Conservation (phyloP, 371 early-diverging fungal species). For the Mucor lusitanicus region DNA sequence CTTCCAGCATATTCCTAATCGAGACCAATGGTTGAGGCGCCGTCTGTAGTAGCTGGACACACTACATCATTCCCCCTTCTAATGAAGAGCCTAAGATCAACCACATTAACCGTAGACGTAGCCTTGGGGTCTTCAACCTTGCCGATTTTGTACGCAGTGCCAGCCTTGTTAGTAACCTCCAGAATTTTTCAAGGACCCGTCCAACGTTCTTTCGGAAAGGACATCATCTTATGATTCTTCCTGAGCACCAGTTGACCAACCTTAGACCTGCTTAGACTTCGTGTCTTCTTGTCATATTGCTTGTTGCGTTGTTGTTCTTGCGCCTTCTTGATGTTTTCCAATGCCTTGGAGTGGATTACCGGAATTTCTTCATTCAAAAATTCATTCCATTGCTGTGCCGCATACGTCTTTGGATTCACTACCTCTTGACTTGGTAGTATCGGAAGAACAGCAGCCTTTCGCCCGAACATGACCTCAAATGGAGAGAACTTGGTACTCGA, state of each 20-base stretch:
- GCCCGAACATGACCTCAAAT: constrained; percentile 18
- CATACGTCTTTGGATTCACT: neutral
- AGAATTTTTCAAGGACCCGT: neutral
- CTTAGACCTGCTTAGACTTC: too few species aligned
- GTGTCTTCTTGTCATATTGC: constrained; percentile 7
- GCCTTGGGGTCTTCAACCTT: neutral
- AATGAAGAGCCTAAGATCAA: neutral
- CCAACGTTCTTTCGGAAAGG: constrained; percentile 3
- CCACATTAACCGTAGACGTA: neutral
- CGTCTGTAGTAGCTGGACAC: too few species aligned
- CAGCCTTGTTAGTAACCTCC: neutral
- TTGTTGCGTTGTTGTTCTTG: constrained; percentile 8
- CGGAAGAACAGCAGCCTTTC: constrained; percentile 5
- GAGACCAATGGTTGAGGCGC: too few species aligned
- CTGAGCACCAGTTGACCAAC: neutral
- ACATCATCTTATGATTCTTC: neutral
- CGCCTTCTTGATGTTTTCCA: constrained; percentile 14
- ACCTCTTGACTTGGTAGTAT: neutral
- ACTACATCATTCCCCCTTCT: neutral
- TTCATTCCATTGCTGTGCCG: constrained; percentile 11
- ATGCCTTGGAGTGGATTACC: neutral
- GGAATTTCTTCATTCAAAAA: constrained; percentile 18
- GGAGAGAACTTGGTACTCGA: constrained; percentile 13
- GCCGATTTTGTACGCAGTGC: neutral
- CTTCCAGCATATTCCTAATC: too few species aligned